Conservation (phyloP, 805 yeast genomes). For the Schizosaccharomyces osmophilus region DNA sequence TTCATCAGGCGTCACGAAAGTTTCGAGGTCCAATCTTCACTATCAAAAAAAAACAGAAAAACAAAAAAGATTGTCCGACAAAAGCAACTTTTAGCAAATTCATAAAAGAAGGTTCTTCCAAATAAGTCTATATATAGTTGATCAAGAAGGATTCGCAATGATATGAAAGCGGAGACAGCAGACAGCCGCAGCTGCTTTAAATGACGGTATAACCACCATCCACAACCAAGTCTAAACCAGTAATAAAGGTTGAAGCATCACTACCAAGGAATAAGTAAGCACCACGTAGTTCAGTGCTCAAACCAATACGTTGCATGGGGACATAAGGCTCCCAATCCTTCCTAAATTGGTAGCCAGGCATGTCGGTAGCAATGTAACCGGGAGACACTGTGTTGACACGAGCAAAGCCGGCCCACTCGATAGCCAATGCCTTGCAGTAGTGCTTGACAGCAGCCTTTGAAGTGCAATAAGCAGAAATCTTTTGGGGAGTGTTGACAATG, state of each 20-base stretch:
- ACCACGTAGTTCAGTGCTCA: slow-evolving; percentile 29
- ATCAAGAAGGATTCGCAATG: no score
- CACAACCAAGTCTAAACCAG: slow-evolving; percentile 41
- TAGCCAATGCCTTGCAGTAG: slow-evolving; percentile 51
- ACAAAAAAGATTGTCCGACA: no score
- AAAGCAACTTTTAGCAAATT: no score
- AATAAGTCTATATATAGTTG: no score
- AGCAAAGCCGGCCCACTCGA: slow-evolving; percentile 80
- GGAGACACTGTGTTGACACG: slow-evolving; percentile 69
- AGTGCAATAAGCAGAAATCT: slow-evolving; percentile 66
- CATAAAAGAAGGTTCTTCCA: no score
- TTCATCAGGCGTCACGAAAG: no score
- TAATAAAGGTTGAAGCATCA: slow-evolving; percentile 33
- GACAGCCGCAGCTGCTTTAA: not conserved
- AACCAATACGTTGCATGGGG: not conserved
- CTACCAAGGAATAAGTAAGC: slow-evolving; percentile 37
- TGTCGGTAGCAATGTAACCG: slow-evolving; percentile 61
- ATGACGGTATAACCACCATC: slow-evolving; percentile 30
- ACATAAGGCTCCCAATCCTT: not conserved
- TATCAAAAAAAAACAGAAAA: no score
- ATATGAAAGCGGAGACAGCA: no score
- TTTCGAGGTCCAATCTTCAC: no score
- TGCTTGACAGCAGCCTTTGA: slow-evolving; percentile 70
- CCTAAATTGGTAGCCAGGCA: slow-evolving; percentile 13
- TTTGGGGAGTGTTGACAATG: slow-evolving; percentile 66